Base-by-base conservation (phyloP, 1,284 basidiomycete genomes). In the Tylopilus sp. region DNA sequence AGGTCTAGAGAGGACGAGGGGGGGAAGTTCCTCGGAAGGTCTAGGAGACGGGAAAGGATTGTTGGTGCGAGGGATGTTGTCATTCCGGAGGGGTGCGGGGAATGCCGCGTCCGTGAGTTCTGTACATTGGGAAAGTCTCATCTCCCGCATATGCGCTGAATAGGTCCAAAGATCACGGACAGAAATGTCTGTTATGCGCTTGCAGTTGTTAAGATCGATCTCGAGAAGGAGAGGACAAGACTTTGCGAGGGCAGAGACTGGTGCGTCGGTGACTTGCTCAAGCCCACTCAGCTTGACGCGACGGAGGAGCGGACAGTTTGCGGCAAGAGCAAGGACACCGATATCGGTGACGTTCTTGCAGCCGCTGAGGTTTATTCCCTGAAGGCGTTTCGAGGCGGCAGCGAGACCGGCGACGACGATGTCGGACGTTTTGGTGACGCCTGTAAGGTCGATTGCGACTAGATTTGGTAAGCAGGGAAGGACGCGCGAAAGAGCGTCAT, bases 331-430 rank as follows among this genome's bases (percentile, higher is more conserved):
- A 44, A 84, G 68, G 28, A 99, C 72, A 6, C 90, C 92, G 21
- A 75, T 68, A 60, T 96, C 89, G 10, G 91, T 87, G 34, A 99
- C 79, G 51, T 78, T 76, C 58, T 79, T 84, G 74, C 97, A 99
- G 7, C 86, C 87, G 21, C 83, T 82, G 37, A 99, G 73, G 66
- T 98, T 99, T 66, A 98, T 84, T 33, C 96, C 97, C 65, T 98
- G 97, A 13, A 98, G 70, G 51, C 84, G 83, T 53, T 74, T 80
- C 44, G 91, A 90, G 28, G 80, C 77, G 45, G 71, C 64, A 15
- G 91, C 91, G 21, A 96, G 77, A 26, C 80, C 79, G 35, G 81
- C 70, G 51, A 95, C 74, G 46, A 92, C 84, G 23, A 72, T 68
- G 66, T 94, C 86, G 31, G 85, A 81, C 7, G 87, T 83, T 42